A percentile compares a stretch with the other conserved stretches of the same genome.
Evolutionary conservation across 805 yeast genomes (phyloP).

Genomic region (Candida piceae): DNA sequence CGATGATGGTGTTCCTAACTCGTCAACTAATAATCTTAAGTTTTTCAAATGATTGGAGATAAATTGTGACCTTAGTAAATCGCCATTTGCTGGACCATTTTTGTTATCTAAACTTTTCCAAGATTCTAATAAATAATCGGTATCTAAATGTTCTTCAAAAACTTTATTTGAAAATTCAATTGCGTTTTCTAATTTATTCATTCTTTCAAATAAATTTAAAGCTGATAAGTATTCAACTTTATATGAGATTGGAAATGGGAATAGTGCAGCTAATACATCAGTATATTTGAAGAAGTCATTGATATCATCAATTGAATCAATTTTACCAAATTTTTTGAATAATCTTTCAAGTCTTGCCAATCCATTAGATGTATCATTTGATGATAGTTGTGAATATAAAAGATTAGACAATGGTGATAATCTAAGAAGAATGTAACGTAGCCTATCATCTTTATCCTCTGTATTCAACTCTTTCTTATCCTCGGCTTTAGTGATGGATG

Average conservation of each 20-base stretch:
- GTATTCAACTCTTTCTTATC: conserved; percentile 1
- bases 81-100: conserved; percentile 18
- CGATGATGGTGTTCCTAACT: conserved; percentile 9
- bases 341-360: conserved; percentile 18
- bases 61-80: conserved; percentile 22
- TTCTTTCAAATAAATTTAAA: conserved; percentile 8
- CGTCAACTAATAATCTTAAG: conserved; percentile 23
- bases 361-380: conserved; percentile 29
- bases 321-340: conserved; percentile 4
- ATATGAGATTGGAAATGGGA: conserved; percentile 26
- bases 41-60: conserved; percentile 25
- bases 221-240: conserved; percentile 15
- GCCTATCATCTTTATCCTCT: conserved; percentile 5
- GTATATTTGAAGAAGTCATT: conserved; percentile 11
- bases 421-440: conserved; percentile 33
- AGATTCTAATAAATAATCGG: conserved; percentile 21
- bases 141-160: conserved; percentile 23
- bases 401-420: conserved; percentile 59
- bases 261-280: conserved; percentile 27
- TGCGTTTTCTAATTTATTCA: conserved; percentile 6
- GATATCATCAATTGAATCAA: background rate
- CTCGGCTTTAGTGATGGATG: conserved; percentile 1
- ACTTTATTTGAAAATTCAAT: conserved; percentile 21
- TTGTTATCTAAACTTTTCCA: conserved; percentile 27
- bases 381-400: conserved; percentile 45